Evolutionary conservation across 768 basidiomycete genomes (phyloP).

Genomic region (Peribolospora kevripleyi): DNA sequence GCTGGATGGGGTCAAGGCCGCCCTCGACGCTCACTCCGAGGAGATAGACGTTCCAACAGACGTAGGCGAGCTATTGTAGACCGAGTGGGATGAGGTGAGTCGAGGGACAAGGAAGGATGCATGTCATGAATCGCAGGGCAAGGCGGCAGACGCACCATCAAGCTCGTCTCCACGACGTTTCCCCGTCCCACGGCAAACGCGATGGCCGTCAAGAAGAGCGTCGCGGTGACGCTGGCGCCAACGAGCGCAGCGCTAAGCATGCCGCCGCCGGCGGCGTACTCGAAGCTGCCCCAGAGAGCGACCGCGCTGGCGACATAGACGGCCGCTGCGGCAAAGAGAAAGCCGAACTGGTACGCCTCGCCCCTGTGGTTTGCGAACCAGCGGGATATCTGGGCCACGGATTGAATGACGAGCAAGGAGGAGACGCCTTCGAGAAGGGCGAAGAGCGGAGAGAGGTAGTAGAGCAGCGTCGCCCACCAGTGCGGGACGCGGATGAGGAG

Average conservation of each 20-base stretch:
- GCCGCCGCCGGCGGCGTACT: constrained; percentile 11
- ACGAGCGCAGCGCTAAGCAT: constrained; percentile 12
- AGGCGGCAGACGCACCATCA: constrained; percentile 10
- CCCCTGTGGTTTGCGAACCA: constrained; percentile 5
- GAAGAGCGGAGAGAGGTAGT: constrained; percentile 11
- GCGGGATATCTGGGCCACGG: constrained; percentile 3
- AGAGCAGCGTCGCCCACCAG: constrained; percentile 10
- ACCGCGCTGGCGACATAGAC: constrained; percentile 13
- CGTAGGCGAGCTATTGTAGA: too few species aligned
- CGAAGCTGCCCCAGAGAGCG: not conserved
- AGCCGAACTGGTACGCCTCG: constrained; percentile 9
- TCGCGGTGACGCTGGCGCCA: constrained; percentile 13
- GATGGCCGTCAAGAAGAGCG: constrained; percentile 14
- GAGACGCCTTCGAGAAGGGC: constrained; percentile 15
- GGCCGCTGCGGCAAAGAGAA: constrained; percentile 5
- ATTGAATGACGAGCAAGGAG: constrained; percentile 9
- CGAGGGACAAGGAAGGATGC: too few species aligned
- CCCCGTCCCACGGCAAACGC: constrained; percentile 11
- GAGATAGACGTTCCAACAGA: too few species aligned
- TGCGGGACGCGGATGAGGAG: constrained; percentile 4
- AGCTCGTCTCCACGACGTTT: constrained; percentile 13
- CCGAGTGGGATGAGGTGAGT: too few species aligned
- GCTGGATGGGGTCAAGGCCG: too few species aligned
- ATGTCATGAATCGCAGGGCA: too few species aligned
- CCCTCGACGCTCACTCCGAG: too few species aligned